These are phyloP conservation scores for Oemleria cerasiformis DNA, from an alignment of 306 rosid species.

Conservation along the genomic window DNA sequence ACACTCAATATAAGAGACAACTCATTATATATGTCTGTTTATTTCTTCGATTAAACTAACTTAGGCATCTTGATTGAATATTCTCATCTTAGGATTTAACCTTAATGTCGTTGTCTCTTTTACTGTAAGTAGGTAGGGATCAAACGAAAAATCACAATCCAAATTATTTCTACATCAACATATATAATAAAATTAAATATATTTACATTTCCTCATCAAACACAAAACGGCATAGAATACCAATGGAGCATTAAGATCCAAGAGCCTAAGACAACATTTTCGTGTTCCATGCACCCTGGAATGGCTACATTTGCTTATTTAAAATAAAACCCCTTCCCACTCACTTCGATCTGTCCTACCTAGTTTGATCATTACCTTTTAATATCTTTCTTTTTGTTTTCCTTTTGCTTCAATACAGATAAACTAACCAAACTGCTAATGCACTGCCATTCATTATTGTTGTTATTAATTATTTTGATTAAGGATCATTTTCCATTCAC, in stretches of 20 bases:
- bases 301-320: not conserved
- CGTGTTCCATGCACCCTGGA: constrained; percentile 21
- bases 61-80: too few relatives aligned
- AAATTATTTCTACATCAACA: too few relatives aligned
- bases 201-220: constrained; percentile 2
- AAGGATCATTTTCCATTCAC: not conserved
- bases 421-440: constrained; percentile 6
- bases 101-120: too few relatives aligned
- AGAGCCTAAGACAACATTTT: constrained; percentile 12
- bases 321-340: not conserved
- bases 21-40: too few relatives aligned
- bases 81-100: too few relatives aligned
- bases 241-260: constrained; percentile 11
- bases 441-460: constrained; percentile 1
- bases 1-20: too few relatives aligned
- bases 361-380: constrained; percentile 4
- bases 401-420: constrained; percentile 2
- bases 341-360: not conserved
- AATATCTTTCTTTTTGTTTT: not conserved
- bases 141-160: too few relatives aligned
- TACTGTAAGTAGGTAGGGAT: too few relatives aligned
- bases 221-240: not conserved
- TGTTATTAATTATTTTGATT: not conserved
- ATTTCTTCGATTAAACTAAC: too few relatives aligned
- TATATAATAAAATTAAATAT: too few relatives aligned